phyloP scores from a whole-genome alignment of 768 basidiomycete species.

The Suillus subalutaceus region DNA sequence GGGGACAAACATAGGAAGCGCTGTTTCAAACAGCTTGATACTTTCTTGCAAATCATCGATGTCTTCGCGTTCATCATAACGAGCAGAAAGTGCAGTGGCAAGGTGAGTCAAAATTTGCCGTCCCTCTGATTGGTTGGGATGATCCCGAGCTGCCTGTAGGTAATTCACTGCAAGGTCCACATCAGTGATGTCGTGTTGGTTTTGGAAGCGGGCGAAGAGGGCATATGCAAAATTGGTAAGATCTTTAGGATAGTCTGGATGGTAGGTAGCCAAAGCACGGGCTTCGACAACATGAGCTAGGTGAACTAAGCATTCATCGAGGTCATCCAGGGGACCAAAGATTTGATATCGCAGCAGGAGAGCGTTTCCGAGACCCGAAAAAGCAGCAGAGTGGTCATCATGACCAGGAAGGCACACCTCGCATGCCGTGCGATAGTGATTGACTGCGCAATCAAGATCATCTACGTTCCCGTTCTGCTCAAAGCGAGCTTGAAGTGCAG shows the following conservation, averaged over 20 bases:
- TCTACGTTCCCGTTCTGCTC: background rate
- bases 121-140: conserved; percentile 14
- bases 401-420: conserved; percentile 14
- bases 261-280: conserved; percentile 10
- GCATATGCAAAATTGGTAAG: conserved; percentile 17
- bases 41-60: conserved; percentile 20
- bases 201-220: conserved; percentile 22
- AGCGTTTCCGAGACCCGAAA: conserved; percentile 21
- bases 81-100: conserved; percentile 18
- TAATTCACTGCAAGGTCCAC: conserved; percentile 22
- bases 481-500: conserved; percentile 25
- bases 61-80: conserved; percentile 6
- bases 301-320: conserved; percentile 29
- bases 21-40: conserved; percentile 17
- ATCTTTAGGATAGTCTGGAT: conserved; percentile 9
- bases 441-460: conserved; percentile 31
- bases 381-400: conserved; percentile 12
- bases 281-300: conserved; percentile 23
- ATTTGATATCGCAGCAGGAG: conserved; percentile 18
- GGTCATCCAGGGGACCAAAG: conserved; percentile 10
- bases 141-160: conserved; percentile 12
- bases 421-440: conserved; percentile 16
- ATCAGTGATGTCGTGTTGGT: conserved; percentile 13
- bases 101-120: conserved; percentile 11
- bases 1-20: conserved; percentile 16